Base-by-base conservation (phyloP, 148 eudicot genomes). In the Limonium bicolor region DNA sequence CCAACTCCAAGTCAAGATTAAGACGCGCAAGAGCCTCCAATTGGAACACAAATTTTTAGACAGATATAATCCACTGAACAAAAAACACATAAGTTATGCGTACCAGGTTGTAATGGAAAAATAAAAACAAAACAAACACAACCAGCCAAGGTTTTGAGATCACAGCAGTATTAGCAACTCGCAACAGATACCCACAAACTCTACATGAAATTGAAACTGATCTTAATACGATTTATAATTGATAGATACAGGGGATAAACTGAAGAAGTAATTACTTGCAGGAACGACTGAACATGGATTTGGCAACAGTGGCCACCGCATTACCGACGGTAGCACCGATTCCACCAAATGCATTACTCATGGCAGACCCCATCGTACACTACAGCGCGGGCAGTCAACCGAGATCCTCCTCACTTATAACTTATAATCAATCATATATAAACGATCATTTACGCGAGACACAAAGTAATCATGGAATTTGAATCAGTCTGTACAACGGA, bases 201-300 rank as follows among this genome's bases (percentile, higher is more conserved):
- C 11, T 34, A 34, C 5, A 16, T 10, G 14, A 34, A 10, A 16
- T n/a, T 32, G 11, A 32, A 15, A 32, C 6, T 12, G 14, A 10
- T 1, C 14, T 10, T 32, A 32, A 15, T 6, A 32, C 14, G 36
- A 15, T 32, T 32, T 32, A 2, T 32, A 15, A 2, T 10, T 1
- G 5, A 38, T 3, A 38, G 17, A 38, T 2, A 2, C 3, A 13
- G 6, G 42, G 7, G 18, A 38, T 2, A 32, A 38, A 38, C 6
- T 7, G 2, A 38, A 0, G 1, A 38, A 38, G 2, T 7, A 0
- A 39, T 41, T 71, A 71, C 76, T 62, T 20, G 65, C 76, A 71
- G 9, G 76, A 70, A 26, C 62, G 60, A 10, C 61, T 56, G 27
- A 70, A 58, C 13, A 70, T 25, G 24, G 65, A 27, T 66, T 70